A percentile compares a stretch with the other conserved stretches of the same genome.
Conservation (phyloP, 352 stramenopile genomes). For the Blastocystis sp. region DNA sequence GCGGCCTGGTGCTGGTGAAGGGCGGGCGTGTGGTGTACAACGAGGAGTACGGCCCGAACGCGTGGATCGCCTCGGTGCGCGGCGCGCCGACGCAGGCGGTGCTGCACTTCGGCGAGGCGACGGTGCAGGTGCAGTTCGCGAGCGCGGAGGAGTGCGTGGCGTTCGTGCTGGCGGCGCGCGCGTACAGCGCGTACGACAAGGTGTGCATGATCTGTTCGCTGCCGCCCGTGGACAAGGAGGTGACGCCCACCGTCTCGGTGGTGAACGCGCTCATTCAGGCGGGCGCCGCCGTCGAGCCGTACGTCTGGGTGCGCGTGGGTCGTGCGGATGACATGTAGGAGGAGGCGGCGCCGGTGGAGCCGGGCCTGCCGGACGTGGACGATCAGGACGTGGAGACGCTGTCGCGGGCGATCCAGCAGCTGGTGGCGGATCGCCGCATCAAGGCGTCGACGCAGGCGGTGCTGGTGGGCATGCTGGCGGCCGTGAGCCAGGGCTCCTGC, state of each 20-base stretch:
- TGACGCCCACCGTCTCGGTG: conserved; percentile 38
- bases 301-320: conserved; percentile 17
- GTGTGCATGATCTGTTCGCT: conserved; percentile 68
- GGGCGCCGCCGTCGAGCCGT: conserved; percentile 30
- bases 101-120: not conserved
- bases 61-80: conserved; percentile 1
- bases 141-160: conserved; percentile 9
- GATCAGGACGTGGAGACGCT: conserved; percentile 29
- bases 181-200: conserved; percentile 60
- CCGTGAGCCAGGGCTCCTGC: conserved; percentile 35
- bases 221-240: conserved; percentile 51
- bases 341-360: not conserved
- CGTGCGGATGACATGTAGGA: not conserved
- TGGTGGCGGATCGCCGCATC: conserved; percentile 36
- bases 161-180: conserved; percentile 40
- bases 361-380: conserved; percentile 20
- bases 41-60: conserved; percentile 27
- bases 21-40: conserved; percentile 39
- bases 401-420: not conserved
- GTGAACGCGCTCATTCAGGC: conserved; percentile 57
- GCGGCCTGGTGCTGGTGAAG: conserved; percentile 11
- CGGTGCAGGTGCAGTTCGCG: conserved; percentile 27
- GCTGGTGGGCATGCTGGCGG: conserved; percentile 46
- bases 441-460: conserved; percentile 43
- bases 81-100: not conserved